Evolutionary conservation across 1,284 basidiomycete species (phyloP), one percentile per base, ranked within the genome.

Genomic region (Ceratobasidium sp.): DNA sequence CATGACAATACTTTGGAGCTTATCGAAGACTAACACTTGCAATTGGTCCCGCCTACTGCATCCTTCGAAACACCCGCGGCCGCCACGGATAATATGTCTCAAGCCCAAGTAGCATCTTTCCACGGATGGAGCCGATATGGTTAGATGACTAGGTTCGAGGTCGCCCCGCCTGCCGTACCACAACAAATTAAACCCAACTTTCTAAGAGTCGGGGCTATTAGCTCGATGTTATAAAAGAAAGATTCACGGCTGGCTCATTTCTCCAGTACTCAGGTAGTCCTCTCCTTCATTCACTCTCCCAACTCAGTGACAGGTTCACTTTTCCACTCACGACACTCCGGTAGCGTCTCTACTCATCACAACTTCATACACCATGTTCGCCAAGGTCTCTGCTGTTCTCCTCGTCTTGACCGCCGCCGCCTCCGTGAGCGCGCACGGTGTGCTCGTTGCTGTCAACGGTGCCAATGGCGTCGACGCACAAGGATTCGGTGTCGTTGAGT

Each of bases 401-500:
- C 39, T 76, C 39, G 59, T 53, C 43, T 62, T 75, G 58, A 48
- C 53, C 56, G 74, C 77, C 6, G 31, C 76, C 51, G 72, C 76
- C 41, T 53, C 75, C 69, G 72, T 59, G 27, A 64, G 31, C 49
- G 78, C 76, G 8, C 79, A 80, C 65, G 79, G 79, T 54, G 72
- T 73, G 14, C 76, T 80, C 34, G 78, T 77, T 49, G 74, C 63
- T 53, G 75, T 79, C 37, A 74, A 51, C 24, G 79, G 79, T 29
- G 77, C 77, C 48, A 80, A 80, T 54, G 79, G 79, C 27, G 75
- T 79, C 22, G 74, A 61, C 27, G 74, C 69, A 0, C 66, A 61
- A 34, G 79, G 79, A 2, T 79, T 80, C 51, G 79, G 79, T 41
- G 75, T 80, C 29, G 75, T 77, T 46, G 77, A 78, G 14, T 64